Evolutionary conservation across 495 filamentous ascomycete genomes (phyloP).

Genomic region (Tuber umbilicatum): DNA sequence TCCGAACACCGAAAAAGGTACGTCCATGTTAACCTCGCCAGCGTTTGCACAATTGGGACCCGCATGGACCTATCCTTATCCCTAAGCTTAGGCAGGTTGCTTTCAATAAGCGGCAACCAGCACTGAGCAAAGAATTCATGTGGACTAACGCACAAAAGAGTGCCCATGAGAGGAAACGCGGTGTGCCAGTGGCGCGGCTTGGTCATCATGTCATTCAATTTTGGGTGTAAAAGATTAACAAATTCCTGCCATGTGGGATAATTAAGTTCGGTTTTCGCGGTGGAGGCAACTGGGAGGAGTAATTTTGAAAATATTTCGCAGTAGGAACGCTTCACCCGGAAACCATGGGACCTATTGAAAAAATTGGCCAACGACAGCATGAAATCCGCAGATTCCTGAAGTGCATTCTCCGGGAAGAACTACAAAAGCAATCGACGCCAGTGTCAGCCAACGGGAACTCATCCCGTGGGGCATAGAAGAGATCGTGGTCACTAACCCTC

Average conservation of each 20-base stretch:
- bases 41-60: conserved; percentile 75
- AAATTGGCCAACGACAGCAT: conserved; percentile 71
- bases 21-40: conserved; percentile 91
- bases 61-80: conserved; percentile 82
- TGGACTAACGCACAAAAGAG: conserved; percentile 79
- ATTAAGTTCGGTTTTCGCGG: conserved; percentile 64
- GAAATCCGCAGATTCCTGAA: conserved; percentile 83
- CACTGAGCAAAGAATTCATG: conserved; percentile 74
- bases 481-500: conserved; percentile 45
- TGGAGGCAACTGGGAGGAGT: conserved; percentile 78
- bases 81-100: conserved; percentile 69
- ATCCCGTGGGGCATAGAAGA: conserved; percentile 11
- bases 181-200: conserved; percentile 88
- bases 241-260: conserved; percentile 80
- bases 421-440: conserved; percentile 11
- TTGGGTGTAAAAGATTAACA: conserved; percentile 64
- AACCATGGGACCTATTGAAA: conserved; percentile 77
- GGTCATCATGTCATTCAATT: conserved; percentile 70
- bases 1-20: conserved; percentile 85
- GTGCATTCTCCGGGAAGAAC: conserved; percentile 60
- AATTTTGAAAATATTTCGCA: conserved; percentile 83
- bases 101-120: conserved; percentile 73
- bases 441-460: not conserved
- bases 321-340: conserved; percentile 83
- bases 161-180: conserved; percentile 76